These are phyloP conservation scores for Kwoniella shivajii DNA, from an alignment of 1,284 basidiomycete species.

Conservation along the genomic window DNA sequence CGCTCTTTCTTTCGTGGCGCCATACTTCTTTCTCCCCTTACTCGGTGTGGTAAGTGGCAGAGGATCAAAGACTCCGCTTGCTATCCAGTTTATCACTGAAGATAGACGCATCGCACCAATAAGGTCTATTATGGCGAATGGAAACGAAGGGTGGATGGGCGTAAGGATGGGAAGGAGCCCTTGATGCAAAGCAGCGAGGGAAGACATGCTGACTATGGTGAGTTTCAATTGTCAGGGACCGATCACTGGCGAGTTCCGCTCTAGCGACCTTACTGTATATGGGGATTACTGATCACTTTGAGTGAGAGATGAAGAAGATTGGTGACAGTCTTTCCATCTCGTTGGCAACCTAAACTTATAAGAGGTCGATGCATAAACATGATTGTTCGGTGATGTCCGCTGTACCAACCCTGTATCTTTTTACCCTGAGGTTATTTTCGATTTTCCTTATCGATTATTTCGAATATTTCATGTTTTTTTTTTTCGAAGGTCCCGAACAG, in stretches of 20 bases:
- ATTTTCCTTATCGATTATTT: neutral
- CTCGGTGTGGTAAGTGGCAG: conserved; percentile 3
- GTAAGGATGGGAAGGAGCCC: conserved; percentile 27
- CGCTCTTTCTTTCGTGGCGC: conserved; percentile 25
- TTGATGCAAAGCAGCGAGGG: neutral
- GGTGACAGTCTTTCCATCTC: neutral
- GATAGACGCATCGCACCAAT: conserved; percentile 48
- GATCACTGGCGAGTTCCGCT: neutral
- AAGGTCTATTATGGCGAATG: conserved; percentile 46
- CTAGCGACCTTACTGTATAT: no score
- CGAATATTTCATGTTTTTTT: neutral
- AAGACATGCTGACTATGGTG: conserved; percentile 1
- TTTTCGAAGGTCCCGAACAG: no score
- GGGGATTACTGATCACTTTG: no score
- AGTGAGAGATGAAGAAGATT: no score
- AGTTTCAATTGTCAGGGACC: neutral
- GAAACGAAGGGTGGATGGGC: conserved; percentile 40
- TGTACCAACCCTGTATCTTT: neutral
- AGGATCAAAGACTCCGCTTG: conserved; percentile 35
- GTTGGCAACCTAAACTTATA: no score
- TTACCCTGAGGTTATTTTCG: neutral
- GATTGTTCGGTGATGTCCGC: conserved; percentile 5
- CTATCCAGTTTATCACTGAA: conserved; percentile 47
- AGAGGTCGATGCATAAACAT: no score
- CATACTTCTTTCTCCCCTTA: conserved; percentile 18